A percentile compares a stretch with the other conserved stretches of the same genome.
These are phyloP conservation scores for Diaporthe velutina DNA, from an alignment of 2,329 filamentous ascomycete genomes.

Conservation along the genomic window DNA sequence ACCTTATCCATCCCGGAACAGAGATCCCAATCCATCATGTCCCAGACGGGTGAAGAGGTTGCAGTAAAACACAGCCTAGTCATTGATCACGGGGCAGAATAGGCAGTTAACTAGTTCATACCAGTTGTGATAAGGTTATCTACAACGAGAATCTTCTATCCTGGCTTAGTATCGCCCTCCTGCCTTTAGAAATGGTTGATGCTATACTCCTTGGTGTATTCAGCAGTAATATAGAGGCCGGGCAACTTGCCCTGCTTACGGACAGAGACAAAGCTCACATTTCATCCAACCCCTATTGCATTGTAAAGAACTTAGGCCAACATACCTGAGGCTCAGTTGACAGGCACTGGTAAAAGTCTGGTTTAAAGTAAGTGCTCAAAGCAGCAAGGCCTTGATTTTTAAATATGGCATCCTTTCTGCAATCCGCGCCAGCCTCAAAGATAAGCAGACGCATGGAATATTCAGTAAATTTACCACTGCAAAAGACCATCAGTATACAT, in stretches of 20 bases:
- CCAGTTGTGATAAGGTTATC: slow-evolving; percentile 99
- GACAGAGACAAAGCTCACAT: slow-evolving; percentile 90
- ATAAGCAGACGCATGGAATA: too few relatives aligned
- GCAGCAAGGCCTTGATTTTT: too few relatives aligned
- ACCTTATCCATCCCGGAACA: neutral
- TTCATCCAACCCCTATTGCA: too few relatives aligned
- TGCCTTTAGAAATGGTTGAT: slow-evolving; percentile 98
- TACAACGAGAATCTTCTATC: slow-evolving; percentile 91
- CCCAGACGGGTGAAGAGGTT: neutral
- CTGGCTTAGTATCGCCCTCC: slow-evolving; percentile 82
- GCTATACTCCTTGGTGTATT: slow-evolving; percentile 96
- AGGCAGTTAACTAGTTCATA: slow-evolving; percentile 59
- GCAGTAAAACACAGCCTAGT: neutral
- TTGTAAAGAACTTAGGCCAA: too few relatives aligned
- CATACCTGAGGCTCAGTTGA: too few relatives aligned
- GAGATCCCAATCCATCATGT: neutral
- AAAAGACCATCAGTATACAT: too few relatives aligned
- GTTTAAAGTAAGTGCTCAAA: too few relatives aligned
- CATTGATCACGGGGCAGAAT: neutral
- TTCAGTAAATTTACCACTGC: too few relatives aligned
- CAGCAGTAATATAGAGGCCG: slow-evolving; percentile 85
- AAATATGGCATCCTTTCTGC: too few relatives aligned
- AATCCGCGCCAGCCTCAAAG: too few relatives aligned
- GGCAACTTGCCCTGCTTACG: slow-evolving; percentile 97
- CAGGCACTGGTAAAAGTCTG: too few relatives aligned